phyloP scores from a whole-genome alignment of 257 asterid genomes.

The Plantago major region DNA sequence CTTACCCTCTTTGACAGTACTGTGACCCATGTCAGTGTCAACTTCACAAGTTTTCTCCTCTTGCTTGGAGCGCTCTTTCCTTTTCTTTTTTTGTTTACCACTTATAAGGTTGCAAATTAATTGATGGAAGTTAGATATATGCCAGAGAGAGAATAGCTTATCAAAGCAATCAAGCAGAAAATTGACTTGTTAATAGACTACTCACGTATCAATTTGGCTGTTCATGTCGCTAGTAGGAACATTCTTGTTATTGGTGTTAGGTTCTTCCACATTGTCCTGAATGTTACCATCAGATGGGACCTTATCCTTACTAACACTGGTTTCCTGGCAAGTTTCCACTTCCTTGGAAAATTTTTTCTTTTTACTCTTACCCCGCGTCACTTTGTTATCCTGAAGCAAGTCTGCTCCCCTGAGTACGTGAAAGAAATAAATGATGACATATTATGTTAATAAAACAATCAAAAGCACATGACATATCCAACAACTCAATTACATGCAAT shows the following conservation, averaged over 20 bases:
- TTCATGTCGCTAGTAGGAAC: conserved; percentile 15
- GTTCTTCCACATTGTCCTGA: conserved; percentile 13
- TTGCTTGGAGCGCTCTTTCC: conserved; percentile 35
- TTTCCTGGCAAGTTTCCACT: conserved; percentile 14
- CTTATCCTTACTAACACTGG: conserved; percentile 15
- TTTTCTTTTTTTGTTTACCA: conserved; percentile 44
- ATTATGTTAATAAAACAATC: conserved; percentile 1
- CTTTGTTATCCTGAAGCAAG: conserved; percentile 24
- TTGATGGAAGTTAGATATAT: conserved; percentile 17
- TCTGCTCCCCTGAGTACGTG: conserved; percentile 21
- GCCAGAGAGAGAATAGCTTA: background rate
- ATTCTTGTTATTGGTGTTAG: conserved; percentile 17
- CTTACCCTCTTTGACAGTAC: conserved; percentile 24
- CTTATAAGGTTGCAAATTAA: conserved; percentile 21
- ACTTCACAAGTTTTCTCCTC: conserved; percentile 30
- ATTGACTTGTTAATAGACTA: conserved; percentile 8
- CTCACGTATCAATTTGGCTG: conserved; percentile 31
- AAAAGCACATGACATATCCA: background rate
- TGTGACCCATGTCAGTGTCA: conserved; percentile 21
- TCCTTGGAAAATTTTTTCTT: conserved; percentile 21
- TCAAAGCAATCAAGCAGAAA: conserved; percentile 3
- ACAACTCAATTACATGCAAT: background rate
- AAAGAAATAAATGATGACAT: conserved; percentile 12
- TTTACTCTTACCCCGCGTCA: conserved; percentile 16
- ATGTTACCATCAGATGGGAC: conserved; percentile 11